Evolutionary conservation across 352 stramenopile genomes (phyloP).

Genomic region (Globisporangium radiosum): DNA sequence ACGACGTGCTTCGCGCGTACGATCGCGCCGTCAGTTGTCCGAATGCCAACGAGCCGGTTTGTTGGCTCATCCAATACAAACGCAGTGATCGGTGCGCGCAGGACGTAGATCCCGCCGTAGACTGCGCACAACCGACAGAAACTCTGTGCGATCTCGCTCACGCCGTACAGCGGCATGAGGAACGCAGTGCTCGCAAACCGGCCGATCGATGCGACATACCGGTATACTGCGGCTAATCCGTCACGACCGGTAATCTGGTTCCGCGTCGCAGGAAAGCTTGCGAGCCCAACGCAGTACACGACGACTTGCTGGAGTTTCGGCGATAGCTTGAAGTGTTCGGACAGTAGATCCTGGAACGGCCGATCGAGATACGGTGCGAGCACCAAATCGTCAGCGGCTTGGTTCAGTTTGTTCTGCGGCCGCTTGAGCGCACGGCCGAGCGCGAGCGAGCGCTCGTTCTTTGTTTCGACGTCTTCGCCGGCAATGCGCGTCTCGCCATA

Average conservation of each 20-base stretch:
- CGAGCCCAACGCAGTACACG: slow-evolving; percentile 80
- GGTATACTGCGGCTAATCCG: slow-evolving; percentile 47
- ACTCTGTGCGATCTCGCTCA: slow-evolving; percentile 82
- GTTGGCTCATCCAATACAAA: slow-evolving; percentile 42
- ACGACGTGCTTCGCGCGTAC: slow-evolving; percentile 48
- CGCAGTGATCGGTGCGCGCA: slow-evolving; percentile 52
- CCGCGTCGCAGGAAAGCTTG: slow-evolving; percentile 40
- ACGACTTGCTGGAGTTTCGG: slow-evolving; percentile 74
- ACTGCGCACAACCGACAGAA: slow-evolving; percentile 85
- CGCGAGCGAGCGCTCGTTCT: slow-evolving; percentile 79
- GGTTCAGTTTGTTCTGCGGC: slow-evolving; percentile 82
- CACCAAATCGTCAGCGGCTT: slow-evolving; percentile 10
- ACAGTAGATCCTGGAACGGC: slow-evolving; percentile 67
- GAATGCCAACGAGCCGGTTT: slow-evolving; percentile 31
- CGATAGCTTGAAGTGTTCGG: slow-evolving; percentile 69
- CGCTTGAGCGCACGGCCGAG: slow-evolving; percentile 73
- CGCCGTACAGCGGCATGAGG: slow-evolving; percentile 74
- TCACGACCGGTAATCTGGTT: slow-evolving; percentile 46
- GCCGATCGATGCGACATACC: slow-evolving; percentile 72
- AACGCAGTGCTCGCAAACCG: slow-evolving; percentile 84
- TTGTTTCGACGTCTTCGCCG: slow-evolving; percentile 69
- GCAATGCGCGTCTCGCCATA: slow-evolving; percentile 70
- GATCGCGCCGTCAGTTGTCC: slow-evolving; percentile 30
- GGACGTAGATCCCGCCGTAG: slow-evolving; percentile 84
- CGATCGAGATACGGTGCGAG: slow-evolving; percentile 36